Percentiles rank a stretch among this genome's conserved stretches.
Conservation (phyloP, 805 yeast species). For the Candida railenensis region DNA sequence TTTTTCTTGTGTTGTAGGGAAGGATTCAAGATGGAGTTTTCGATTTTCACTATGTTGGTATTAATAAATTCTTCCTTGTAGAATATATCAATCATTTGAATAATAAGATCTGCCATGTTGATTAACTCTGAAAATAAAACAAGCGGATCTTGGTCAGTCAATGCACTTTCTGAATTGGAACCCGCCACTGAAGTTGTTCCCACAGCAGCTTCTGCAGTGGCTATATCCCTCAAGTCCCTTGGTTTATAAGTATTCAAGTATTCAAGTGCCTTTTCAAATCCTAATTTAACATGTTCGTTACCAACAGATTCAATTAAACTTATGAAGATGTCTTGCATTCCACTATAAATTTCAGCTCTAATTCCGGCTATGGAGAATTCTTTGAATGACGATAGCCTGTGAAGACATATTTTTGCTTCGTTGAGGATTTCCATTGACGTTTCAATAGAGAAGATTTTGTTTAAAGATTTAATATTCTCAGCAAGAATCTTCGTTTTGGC, state of each 20-base stretch:
- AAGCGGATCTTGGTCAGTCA: conserved; percentile 63
- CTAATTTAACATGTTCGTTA: conserved; percentile 73
- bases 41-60: conserved; percentile 60
- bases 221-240: conserved; percentile 28
- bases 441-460: conserved; percentile 76
- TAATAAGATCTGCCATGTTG: conserved; percentile 87
- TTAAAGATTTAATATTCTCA: conserved; percentile 72
- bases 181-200: conserved; percentile 5
- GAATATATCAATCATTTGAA: conserved; percentile 89
- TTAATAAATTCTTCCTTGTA: conserved; percentile 78
- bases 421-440: conserved; percentile 70
- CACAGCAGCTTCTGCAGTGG: conserved; percentile 10
- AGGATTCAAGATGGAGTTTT: conserved; percentile 74
- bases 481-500: conserved; percentile 78
- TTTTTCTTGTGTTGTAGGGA: conserved; percentile 77
- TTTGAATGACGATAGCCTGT: conserved; percentile 47
- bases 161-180: too few species aligned
- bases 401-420: conserved; percentile 63
- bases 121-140: conserved; percentile 86
- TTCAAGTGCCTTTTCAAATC: conserved; percentile 77
- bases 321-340: conserved; percentile 64
- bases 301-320: conserved; percentile 63
- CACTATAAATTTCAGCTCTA: conserved; percentile 31
- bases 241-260: conserved; percentile 75
- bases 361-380: conserved; percentile 33